Conservation (phyloP, 495 filamentous ascomycete species). For the Annulohypoxylon nitens region DNA sequence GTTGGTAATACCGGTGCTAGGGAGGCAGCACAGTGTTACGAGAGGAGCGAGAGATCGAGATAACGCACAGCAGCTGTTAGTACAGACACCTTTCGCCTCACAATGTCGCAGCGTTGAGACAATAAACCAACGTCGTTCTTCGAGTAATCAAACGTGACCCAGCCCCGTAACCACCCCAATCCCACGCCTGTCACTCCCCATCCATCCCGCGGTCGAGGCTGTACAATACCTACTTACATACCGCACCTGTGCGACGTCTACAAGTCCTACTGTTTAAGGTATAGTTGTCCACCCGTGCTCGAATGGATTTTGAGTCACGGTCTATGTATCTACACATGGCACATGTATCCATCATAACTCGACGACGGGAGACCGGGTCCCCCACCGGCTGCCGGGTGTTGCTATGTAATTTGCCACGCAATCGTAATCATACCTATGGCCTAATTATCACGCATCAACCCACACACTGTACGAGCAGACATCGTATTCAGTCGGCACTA, state of each 20-base stretch:
- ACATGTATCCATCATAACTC: neutral
- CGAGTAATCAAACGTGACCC: neutral
- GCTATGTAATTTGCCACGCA: slow-evolving; percentile 18
- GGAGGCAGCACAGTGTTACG: neutral
- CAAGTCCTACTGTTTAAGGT: slow-evolving; percentile 10
- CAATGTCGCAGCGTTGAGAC: neutral
- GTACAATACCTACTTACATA: neutral
- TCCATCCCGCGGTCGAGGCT: neutral
- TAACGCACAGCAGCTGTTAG: slow-evolving; percentile 5
- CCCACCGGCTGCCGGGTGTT: neutral
- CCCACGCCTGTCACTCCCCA: neutral
- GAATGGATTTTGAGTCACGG: neutral
- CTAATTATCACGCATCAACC: slow-evolving; percentile 9
- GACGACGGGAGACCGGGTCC: neutral
- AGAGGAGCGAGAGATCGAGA: slow-evolving; percentile 1
- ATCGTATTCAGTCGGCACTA: slow-evolving; percentile 8
- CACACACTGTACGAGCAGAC: neutral
- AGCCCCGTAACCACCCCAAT: neutral
- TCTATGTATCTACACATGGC: neutral
- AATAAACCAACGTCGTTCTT: slow-evolving; percentile 16
- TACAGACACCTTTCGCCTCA: neutral
- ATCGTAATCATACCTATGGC: slow-evolving; percentile 12
- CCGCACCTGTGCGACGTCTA: slow-evolving; percentile 3
- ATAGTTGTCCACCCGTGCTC: neutral
- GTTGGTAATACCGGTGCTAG: slow-evolving; percentile 15